Evolutionary conservation across 1,139 yeast species (phyloP), one percentile per base, ranked within the genome.

Genomic region (Geotrichum siamense): DNA sequence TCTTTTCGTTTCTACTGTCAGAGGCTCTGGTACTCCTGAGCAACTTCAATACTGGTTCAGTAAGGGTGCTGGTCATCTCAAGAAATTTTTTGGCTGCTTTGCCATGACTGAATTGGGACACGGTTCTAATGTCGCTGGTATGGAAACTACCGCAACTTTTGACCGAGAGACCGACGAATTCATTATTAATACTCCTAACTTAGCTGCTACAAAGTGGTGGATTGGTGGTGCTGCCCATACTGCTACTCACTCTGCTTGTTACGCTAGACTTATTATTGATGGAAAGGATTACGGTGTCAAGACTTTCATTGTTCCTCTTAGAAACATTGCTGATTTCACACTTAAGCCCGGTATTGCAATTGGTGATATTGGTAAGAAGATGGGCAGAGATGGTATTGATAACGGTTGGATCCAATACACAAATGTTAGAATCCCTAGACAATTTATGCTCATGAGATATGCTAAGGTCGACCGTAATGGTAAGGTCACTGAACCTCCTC

Each of bases 131-230:
- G 95, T 86, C 36, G 93, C 94, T 8, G 91, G 84, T 37, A 69
- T 85, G 52, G 94, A 86, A 64, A 86, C 96, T 5, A 82, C 87
- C 16, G 94, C 95, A 8, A 79, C 82, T 31, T 85, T 74, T 58
- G 82, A 84, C 60, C 69, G 71, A 37, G 68, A 65, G 22, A 72
- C 72, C 25, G 85, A 83, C 56, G 75, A 78, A 51, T 83, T 86
- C 55, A 63, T 74, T 43, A 77, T 86, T 55, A 78, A 82, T 61
- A 86, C 96, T 16, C 96, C 96, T 2, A 84, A 84, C 60, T 67
- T 84, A 51, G 85, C 91, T 43, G 95, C 96, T 32, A 85, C 95
- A 43, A 86, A 86, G 65, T 86, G 95, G 95, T 86, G 96, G 96
- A 86, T 86, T 58, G 96, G 95, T 45, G 96, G 96, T 58, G 95